phyloP scores from a whole-genome alignment of 805 yeast species.

The Osmozyma mogii region DNA sequence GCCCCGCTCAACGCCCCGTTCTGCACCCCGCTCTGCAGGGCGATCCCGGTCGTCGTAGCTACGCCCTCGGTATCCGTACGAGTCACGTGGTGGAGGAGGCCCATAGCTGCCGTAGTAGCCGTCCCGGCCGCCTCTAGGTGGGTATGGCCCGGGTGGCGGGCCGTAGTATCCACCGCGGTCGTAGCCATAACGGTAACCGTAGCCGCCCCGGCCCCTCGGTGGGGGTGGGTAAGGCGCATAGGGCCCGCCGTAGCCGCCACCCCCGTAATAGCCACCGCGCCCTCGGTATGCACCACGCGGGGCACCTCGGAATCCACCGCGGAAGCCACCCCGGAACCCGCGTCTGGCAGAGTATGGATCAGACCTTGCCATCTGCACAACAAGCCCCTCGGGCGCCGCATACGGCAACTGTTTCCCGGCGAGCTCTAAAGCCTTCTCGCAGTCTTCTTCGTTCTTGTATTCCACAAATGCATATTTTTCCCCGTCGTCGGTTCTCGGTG shows the following conservation, averaged over 20 bases:
- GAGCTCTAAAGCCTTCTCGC: slow-evolving; percentile 45
- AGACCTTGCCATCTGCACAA: slow-evolving; percentile 49
- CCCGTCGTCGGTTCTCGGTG: slow-evolving; percentile 52
- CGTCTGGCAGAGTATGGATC: slow-evolving; percentile 40
- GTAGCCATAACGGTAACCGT: slow-evolving; percentile 13
- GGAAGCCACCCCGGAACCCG: slow-evolving; percentile 19
- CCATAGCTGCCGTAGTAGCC: slow-evolving; percentile 7
- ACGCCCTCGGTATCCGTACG: slow-evolving; percentile 11
- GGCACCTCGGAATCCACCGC: slow-evolving; percentile 6
- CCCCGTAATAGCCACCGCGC: slow-evolving; percentile 10
- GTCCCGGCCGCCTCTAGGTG: slow-evolving; percentile 19
- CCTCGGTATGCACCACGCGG: slow-evolving; percentile 14
- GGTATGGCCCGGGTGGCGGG: background rate
- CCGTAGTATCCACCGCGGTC: slow-evolving; percentile 2
- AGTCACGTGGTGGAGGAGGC: slow-evolving; percentile 1
- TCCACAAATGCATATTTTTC: slow-evolving; percentile 60
- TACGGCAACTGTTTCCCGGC: slow-evolving; percentile 39
- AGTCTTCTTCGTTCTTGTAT: slow-evolving; percentile 42
- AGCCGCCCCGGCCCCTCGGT: slow-evolving; percentile 16
- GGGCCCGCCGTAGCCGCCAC: slow-evolving; percentile 18
- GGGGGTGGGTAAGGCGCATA: slow-evolving; percentile 11
- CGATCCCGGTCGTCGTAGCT: slow-evolving; percentile 13
- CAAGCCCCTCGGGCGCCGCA: slow-evolving; percentile 34
- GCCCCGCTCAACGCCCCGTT: slow-evolving; percentile 10
- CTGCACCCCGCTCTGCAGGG: slow-evolving; percentile 12